A percentile compares a stretch with the other conserved stretches of the same genome.
phyloP scores from a whole-genome alignment of 441 rosid species.

The Populus tomentosa region DNA sequence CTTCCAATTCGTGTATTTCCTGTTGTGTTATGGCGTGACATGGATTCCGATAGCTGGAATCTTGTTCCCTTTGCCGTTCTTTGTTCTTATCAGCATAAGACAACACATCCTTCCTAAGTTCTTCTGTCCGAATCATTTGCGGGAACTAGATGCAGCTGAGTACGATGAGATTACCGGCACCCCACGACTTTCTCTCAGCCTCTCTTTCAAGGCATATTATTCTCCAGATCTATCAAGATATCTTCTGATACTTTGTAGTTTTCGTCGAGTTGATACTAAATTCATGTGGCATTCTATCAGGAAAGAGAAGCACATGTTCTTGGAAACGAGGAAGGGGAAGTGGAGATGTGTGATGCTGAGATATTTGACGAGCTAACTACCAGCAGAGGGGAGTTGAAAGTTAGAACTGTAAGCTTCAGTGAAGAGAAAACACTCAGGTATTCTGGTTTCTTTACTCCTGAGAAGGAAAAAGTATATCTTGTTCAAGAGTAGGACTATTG shows the following conservation, averaged over 20 bases:
- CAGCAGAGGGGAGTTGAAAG: constrained; percentile 62
- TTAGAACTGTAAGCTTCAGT: constrained; percentile 39
- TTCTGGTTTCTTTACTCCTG: background rate
- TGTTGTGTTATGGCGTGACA: constrained; percentile 46
- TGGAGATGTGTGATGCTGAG: constrained; percentile 44
- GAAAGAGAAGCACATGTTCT: constrained; percentile 11
- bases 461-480: background rate
- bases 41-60: constrained; percentile 61
- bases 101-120: constrained; percentile 48
- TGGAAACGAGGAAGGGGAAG: constrained; percentile 22
- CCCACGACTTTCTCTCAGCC: constrained; percentile 27
- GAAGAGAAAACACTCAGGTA: constrained; percentile 45
- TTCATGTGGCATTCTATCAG: constrained; percentile 2
- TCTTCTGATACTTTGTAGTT: background rate
- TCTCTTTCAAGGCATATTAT: constrained; percentile 29
- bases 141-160: constrained; percentile 51
- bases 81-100: constrained; percentile 44
- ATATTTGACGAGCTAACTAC: constrained; percentile 66
- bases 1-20: constrained; percentile 46
- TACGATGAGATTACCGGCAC: constrained; percentile 42
- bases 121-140: constrained; percentile 30
- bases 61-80: constrained; percentile 56
- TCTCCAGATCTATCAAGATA: background rate
- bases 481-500: too few relatives aligned
- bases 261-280: background rate